Evolutionary conservation across 2,329 filamentous ascomycete genomes (phyloP), one percentile per base, ranked within the genome.

Genomic region (Dothideomycetes sp.): DNA sequence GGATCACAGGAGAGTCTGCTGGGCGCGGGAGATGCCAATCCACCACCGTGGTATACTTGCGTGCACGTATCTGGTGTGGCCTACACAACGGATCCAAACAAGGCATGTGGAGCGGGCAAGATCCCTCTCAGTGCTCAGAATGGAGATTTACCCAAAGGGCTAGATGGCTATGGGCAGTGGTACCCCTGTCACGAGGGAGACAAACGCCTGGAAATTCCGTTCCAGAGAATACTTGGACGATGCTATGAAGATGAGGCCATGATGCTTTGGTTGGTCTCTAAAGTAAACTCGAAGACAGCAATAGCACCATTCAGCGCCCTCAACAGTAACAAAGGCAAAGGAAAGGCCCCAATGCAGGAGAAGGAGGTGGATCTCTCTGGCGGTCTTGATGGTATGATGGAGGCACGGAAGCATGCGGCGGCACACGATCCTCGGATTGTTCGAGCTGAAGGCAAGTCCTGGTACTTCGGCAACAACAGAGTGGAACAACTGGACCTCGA

Each of bases 401-500:
- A 60, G n/a, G 71, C 63, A 1, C 64, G 74, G 2, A 47, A 52
- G 1, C 76, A 65, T 48, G 65, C 70, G 1, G 49, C 53, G 0
- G 45, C 58, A 10, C 56, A 63, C 12, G 71, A 79, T 42, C 72
- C 77, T 19, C 44, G 36, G 19, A 36, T 29, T 5, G 19, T 30
- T n/a, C n/a, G n/a, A n/a, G n/a, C n/a, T 4, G 30, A 47, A 7
- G 63, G 58, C 11, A 62, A 65, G 18, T 54, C 57, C 0, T 79
- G 73, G 73, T 75, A 69, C 52, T 76, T 71, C 68, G 72, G 65
- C 0, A 73, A 79, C 38, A 62, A 62, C 16, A 64, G 75, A 1
- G 66, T 68, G 1, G 68, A 77, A 35, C 69, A 72, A 1, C 62
- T 79, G 1, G 71, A 71, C 19, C 49, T 79, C 4, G 65, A 68